A percentile compares a stretch with the other conserved stretches of the same genome.
Conservation (phyloP, 768 basidiomycete species). For the Hortiboletus flavorubellus region DNA sequence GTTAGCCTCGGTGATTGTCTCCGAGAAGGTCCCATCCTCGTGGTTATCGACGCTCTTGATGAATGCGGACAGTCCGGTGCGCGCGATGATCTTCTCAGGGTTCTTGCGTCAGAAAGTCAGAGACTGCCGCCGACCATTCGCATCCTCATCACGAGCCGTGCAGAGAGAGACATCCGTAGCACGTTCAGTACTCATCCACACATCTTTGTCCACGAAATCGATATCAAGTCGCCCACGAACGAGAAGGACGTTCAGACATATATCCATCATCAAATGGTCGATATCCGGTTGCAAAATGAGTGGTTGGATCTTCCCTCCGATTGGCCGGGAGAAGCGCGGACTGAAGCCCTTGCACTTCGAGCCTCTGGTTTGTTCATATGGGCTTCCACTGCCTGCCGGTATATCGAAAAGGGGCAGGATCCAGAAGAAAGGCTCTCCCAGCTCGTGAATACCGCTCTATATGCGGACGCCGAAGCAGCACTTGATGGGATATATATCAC, state of each 20-base stretch:
- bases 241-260: slow-evolving; percentile 25
- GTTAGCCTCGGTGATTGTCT: slow-evolving; percentile 10
- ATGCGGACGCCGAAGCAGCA: slow-evolving; percentile 25
- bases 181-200: slow-evolving; percentile 11
- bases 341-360: slow-evolving; percentile 20
- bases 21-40: slow-evolving; percentile 27
- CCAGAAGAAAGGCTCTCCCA: slow-evolving; percentile 29
- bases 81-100: slow-evolving; percentile 28
- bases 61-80: slow-evolving; percentile 27
- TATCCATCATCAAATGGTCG: slow-evolving; percentile 25
- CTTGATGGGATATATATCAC: slow-evolving; percentile 30
- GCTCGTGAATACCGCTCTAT: slow-evolving; percentile 20
- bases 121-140: slow-evolving; percentile 24
- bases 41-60: slow-evolving; percentile 37
- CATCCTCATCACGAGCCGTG: slow-evolving; percentile 33
- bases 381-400: slow-evolving; percentile 33
- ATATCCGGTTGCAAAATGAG: slow-evolving; percentile 27
- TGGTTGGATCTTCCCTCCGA: slow-evolving; percentile 25
- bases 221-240: slow-evolving; percentile 26
- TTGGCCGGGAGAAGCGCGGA: slow-evolving; percentile 27
- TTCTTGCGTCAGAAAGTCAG: slow-evolving; percentile 24
- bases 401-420: slow-evolving; percentile 30
- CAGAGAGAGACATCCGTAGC: slow-evolving; percentile 28
- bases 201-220: slow-evolving; percentile 21
- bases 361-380: slow-evolving; percentile 34